A percentile compares a stretch with the other conserved stretches of the same genome.
These are phyloP conservation scores for Erythrobasidium hasegawianum DNA, from an alignment of 1,284 basidiomycete species.

Conservation along the genomic window DNA sequence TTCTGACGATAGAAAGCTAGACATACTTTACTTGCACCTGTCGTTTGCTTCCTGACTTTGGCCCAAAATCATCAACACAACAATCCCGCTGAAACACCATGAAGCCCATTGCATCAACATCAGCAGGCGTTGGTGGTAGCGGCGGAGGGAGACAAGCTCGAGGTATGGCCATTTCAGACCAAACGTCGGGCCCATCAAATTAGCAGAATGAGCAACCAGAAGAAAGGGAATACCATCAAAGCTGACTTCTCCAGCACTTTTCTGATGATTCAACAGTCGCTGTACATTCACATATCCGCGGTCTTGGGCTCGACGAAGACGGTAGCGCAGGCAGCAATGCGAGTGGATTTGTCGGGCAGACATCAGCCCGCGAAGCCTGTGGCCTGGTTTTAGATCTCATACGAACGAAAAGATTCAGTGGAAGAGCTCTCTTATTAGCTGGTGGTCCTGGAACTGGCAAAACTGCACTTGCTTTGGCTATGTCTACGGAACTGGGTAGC, in stretches of 20 bases:
- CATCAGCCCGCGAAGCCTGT: conserved; percentile 85
- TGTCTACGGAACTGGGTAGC: conserved; percentile 87
- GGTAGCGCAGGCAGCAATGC: conserved; percentile 69
- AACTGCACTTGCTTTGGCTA: conserved; percentile 88
- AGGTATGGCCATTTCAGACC: no score
- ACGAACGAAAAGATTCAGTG: conserved; percentile 86
- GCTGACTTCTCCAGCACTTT: no score
- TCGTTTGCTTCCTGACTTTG: no score
- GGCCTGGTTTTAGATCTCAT: conserved; percentile 87
- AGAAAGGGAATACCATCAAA: not conserved
- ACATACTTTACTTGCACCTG: no score
- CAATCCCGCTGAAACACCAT: no score
- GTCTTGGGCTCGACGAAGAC: conserved; percentile 82
- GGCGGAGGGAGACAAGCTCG: conserved; percentile 23
- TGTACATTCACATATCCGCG: conserved; percentile 92
- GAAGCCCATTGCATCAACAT: conserved; percentile 11
- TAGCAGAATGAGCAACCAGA: not conserved
- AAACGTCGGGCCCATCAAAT: not conserved
- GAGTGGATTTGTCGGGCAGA: conserved; percentile 89
- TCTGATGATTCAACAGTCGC: conserved; percentile 58
- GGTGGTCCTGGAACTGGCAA: conserved; percentile 91
- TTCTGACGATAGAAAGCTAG: no score
- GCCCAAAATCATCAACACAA: no score
- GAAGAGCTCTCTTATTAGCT: conserved; percentile 79
- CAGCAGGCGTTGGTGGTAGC: no score